These are phyloP conservation scores for Claviceps sp. DNA, from an alignment of 2,329 filamentous ascomycete species.

Conservation along the genomic window DNA sequence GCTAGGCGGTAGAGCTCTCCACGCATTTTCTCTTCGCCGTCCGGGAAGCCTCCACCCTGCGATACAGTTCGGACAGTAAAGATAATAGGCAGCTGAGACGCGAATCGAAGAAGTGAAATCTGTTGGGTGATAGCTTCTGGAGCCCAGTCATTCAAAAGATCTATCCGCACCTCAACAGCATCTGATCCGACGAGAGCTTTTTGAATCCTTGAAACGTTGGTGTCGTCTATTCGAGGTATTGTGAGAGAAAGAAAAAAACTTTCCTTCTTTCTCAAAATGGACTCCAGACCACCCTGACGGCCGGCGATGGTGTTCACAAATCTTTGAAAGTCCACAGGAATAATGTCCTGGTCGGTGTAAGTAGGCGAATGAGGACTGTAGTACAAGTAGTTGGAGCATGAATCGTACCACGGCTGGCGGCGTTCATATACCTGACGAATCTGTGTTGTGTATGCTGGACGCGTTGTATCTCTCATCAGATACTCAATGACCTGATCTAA, in stretches of 20 bases:
- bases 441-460: conserved; percentile 84
- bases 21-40: conserved; percentile 57
- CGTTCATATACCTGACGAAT: conserved; percentile 85
- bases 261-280: conserved; percentile 40
- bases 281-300: conserved; percentile 32
- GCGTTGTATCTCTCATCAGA: conserved; percentile 73
- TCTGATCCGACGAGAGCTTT: conserved; percentile 73
- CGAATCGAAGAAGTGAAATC: conserved; percentile 62
- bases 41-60: conserved; percentile 81
- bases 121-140: conserved; percentile 72
- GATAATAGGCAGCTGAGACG: conserved; percentile 66
- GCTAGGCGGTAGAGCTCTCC: conserved; percentile 65
- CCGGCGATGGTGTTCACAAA: conserved; percentile 27
- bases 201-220: conserved; percentile 51
- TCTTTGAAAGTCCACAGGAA: conserved; percentile 22
- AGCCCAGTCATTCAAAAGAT: conserved; percentile 66
- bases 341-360: conserved; percentile 11
- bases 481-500: conserved; percentile 83
- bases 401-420: conserved; percentile 76
- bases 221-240: conserved; percentile 52
- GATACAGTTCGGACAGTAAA: conserved; percentile 79
- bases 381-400: conserved; percentile 92
- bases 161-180: conserved; percentile 87
- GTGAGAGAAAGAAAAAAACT: conserved; percentile 93
- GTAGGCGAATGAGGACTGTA: conserved; percentile 54